Percentiles rank a stretch among this genome's conserved stretches.
These are phyloP conservation scores for Solanum lycopersicoides DNA, from an alignment of 257 asterid species.

Conservation along the genomic window DNA sequence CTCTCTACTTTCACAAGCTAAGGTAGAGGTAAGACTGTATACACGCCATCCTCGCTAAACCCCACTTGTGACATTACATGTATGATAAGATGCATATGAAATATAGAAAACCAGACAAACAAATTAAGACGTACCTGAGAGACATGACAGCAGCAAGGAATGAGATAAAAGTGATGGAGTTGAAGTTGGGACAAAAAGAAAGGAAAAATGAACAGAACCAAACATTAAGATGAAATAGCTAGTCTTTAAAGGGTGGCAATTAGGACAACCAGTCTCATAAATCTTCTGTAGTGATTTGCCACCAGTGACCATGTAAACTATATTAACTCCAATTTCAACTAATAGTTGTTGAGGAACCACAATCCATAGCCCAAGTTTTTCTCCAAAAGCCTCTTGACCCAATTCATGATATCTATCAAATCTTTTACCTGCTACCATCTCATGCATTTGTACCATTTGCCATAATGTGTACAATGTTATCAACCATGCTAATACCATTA, in stretches of 20 bases:
- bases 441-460: slow-evolving; percentile 71
- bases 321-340: slow-evolving; percentile 38
- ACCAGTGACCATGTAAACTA: slow-evolving; percentile 54
- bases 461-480: slow-evolving; percentile 48
- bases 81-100: too few relatives aligned
- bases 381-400: slow-evolving; percentile 47
- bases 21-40: background rate
- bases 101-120: background rate
- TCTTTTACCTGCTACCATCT: slow-evolving; percentile 33
- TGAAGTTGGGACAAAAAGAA: slow-evolving; percentile 42
- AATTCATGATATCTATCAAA: slow-evolving; percentile 54
- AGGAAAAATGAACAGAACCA: slow-evolving; percentile 34
- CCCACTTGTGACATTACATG: background rate
- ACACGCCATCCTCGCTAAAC: too few relatives aligned
- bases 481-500: slow-evolving; percentile 40
- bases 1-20: background rate
- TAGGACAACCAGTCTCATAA: slow-evolving; percentile 10
- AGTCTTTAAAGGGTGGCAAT: slow-evolving; percentile 9
- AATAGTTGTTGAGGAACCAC: slow-evolving; percentile 48
- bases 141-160: slow-evolving; percentile 56
- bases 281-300: slow-evolving; percentile 41
- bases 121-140: slow-evolving; percentile 7
- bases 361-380: slow-evolving; percentile 38
- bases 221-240: slow-evolving; percentile 34
- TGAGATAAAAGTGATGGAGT: slow-evolving; percentile 26